Evolutionary conservation across 495 filamentous ascomycete genomes (phyloP), one percentile per base, ranked within the genome.

Genomic region (Aspergillus egyptiacus): DNA sequence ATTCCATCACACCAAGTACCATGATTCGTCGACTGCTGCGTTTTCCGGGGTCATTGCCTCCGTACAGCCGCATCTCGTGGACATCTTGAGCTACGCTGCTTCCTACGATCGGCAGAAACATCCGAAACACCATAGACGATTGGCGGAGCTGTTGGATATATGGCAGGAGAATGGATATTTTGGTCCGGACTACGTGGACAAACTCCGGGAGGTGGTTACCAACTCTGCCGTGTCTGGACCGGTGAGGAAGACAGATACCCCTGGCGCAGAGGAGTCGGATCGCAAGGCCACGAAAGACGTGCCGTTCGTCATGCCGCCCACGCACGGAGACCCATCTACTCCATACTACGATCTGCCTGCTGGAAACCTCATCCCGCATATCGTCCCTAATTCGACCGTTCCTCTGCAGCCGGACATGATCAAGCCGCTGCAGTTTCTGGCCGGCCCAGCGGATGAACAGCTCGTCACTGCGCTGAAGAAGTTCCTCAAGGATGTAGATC

Each of bases 341-440:
- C 85, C 85, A 0, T 95, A 81, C 71, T 91, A 90, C 65, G 89
- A 95, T 48, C 74, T 95, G 1, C 90, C 89, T 0, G 89, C 88
- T 14, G 89, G 81, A 3, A 93, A 90, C 56, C 76, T 89, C 62
- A 73, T 93, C 30, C 86, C 84, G 2, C 82, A 84, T 41, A 81
- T 96, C 24, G 77, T 84, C 28, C 86, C 86, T 18, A 86, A 90
- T 60, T 86, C 84, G 5, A 80, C 79, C 8, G 68, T 73, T 24
- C 81, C 89, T 7, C 84, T 95, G 60, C 85, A 84, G 33, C 74
- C 85, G 0, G 71, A 81, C 6, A 74, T 79, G 49, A 79, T 91
- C 54, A 87, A 83, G 55, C 86, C 90, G 1, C 68, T 94, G 23
- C 82, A 87, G 35, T 79, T 93, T 23, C 61, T 75, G 13, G 70